Percentiles rank a stretch among this genome's conserved stretches.
These are phyloP conservation scores for Phaseolus lunatus DNA, from an alignment of 306 rosid species.

Conservation along the genomic window DNA sequence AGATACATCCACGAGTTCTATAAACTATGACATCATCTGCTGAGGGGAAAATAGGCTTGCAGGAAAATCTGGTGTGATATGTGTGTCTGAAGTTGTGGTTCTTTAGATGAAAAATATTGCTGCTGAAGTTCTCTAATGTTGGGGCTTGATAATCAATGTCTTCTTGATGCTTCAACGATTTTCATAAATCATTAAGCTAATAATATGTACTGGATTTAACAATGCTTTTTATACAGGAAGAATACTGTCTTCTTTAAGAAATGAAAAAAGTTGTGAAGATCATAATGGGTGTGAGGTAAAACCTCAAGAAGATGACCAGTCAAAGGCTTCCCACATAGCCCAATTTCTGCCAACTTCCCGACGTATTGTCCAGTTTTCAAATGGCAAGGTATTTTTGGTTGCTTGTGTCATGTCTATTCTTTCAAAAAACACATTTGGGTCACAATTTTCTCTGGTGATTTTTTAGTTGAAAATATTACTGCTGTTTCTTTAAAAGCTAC, in stretches of 20 bases:
- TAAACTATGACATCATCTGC: too few relatives aligned
- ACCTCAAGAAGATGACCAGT: slow-evolving; percentile 54
- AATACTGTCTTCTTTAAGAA: slow-evolving; percentile 71
- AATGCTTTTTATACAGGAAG: slow-evolving; percentile 70
- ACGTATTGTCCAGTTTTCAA: slow-evolving; percentile 95
- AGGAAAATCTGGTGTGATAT: too few relatives aligned
- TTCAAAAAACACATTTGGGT: background rate
- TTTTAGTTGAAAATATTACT: slow-evolving; percentile 14
- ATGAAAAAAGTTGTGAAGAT: slow-evolving; percentile 50
- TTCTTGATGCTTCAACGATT: slow-evolving; percentile 22
- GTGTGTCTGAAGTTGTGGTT: background rate
- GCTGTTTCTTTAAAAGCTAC: slow-evolving; percentile 14
- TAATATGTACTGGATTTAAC: slow-evolving; percentile 35
- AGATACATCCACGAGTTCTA: background rate
- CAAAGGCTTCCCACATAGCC: slow-evolving; percentile 62
- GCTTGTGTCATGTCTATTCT: slow-evolving; percentile 6
- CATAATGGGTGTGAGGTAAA: slow-evolving; percentile 51
- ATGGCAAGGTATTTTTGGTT: slow-evolving; percentile 79
- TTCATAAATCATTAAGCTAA: slow-evolving; percentile 28
- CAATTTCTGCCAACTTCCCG: slow-evolving; percentile 95
- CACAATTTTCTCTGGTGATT: slow-evolving; percentile 26
- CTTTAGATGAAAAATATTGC: background rate
- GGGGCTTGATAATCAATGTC: slow-evolving; percentile 12
- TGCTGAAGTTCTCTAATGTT: background rate
- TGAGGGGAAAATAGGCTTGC: too few relatives aligned